Evolutionary conservation across 2,329 filamentous ascomycete genomes (phyloP).

Genomic region (Aureobasidium sp.): DNA sequence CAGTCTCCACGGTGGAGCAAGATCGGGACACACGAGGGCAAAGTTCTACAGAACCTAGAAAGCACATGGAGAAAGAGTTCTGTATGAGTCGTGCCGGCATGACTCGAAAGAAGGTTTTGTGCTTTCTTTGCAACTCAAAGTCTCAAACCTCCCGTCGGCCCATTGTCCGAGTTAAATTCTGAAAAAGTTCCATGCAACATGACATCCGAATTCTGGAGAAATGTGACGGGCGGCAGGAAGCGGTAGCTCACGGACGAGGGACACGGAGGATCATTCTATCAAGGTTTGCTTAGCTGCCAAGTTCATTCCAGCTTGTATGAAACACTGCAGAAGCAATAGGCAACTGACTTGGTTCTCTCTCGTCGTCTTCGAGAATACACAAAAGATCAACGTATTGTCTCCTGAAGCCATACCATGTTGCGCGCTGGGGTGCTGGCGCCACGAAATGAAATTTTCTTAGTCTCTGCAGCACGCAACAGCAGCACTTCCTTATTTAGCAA

Average conservation of each 20-base stretch:
- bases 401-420: too few relatives aligned
- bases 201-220: not conserved
- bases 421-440: too few relatives aligned
- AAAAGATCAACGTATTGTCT: not conserved
- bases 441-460: too few relatives aligned
- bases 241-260: not conserved
- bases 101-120: slow-evolving; percentile 2
- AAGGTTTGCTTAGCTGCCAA: not conserved
- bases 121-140: not conserved
- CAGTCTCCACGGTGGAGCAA: not conserved
- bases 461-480: not conserved
- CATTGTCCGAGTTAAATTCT: not conserved
- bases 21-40: not conserved
- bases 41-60: not conserved
- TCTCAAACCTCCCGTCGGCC: not conserved
- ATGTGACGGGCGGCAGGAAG: not conserved
- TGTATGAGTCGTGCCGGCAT: not conserved
- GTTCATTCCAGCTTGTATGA: not conserved
- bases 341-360: not conserved
- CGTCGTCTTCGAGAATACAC: not conserved
- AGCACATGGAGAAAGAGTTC: slow-evolving; percentile 10
- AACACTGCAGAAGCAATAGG: not conserved
- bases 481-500: not conserved
- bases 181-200: not conserved
- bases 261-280: not conserved